phyloP scores from a whole-genome alignment of 768 basidiomycete genomes.

The Amanita inopinata region DNA sequence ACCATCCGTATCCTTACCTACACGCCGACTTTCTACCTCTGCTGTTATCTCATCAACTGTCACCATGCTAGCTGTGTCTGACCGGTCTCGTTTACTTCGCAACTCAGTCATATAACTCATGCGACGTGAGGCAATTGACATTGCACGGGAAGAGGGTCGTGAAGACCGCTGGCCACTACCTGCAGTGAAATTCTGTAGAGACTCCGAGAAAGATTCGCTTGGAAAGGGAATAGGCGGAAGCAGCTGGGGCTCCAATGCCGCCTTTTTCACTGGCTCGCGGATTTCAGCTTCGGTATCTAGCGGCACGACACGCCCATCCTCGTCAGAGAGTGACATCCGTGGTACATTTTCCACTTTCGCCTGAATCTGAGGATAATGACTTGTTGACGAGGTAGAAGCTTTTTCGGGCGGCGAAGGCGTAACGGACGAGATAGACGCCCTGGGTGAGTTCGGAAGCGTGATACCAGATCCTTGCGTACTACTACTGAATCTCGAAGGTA shows the following conservation, averaged over 20 bases:
- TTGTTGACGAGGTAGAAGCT: constrained; percentile 6
- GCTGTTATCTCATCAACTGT: constrained; percentile 98
- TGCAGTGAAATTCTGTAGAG: constrained; percentile 48
- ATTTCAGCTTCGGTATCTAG: constrained; percentile 40
- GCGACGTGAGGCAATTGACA: constrained; percentile 49
- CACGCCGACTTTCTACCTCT: constrained; percentile 71
- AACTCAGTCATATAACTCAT: constrained; percentile 78
- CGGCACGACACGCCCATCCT: constrained; percentile 59
- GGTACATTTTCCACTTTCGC: constrained; percentile 41
- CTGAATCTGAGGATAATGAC: constrained; percentile 5
- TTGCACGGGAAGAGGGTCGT: constrained; percentile 31
- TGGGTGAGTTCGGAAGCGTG: constrained; percentile 32
- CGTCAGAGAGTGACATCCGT: constrained; percentile 65
- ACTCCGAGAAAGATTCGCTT: constrained; percentile 72
- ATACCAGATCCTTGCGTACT: constrained; percentile 46
- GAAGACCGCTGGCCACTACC: constrained; percentile 17
- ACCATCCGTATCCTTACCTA: constrained; percentile 32
- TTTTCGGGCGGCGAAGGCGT: constrained; percentile 33
- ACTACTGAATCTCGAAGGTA: constrained; percentile 51
- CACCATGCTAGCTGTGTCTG: constrained; percentile 84
- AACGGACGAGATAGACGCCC: constrained; percentile 39
- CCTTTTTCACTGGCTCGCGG: constrained; percentile 7
- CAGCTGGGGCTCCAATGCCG: constrained; percentile 38
- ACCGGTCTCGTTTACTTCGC: constrained; percentile 71
- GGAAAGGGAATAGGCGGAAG: constrained; percentile 75